These are phyloP conservation scores for Kwoniella mangroviensis DNA, from an alignment of 768 basidiomycete species.

Conservation along the genomic window DNA sequence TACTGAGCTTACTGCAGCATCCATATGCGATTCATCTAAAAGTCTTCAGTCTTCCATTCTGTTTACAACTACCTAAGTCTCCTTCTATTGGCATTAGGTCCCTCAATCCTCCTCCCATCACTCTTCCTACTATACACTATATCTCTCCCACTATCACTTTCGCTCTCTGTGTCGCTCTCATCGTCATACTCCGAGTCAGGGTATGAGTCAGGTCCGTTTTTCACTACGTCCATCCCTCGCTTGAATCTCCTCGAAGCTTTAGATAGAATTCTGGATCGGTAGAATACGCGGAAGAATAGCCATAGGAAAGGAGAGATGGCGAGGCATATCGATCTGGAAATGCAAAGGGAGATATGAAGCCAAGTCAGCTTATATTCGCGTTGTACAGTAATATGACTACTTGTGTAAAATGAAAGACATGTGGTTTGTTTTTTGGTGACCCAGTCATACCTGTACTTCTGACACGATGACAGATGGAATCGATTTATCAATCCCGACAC, in stretches of 20 bases:
- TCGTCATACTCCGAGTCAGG: background rate
- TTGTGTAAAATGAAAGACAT: too few relatives aligned
- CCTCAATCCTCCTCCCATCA: background rate
- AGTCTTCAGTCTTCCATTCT: too few relatives aligned
- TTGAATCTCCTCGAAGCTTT: background rate
- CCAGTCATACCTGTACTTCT: too few relatives aligned
- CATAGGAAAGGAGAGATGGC: constrained; percentile 16
- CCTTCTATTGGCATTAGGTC: background rate
- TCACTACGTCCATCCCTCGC: background rate
- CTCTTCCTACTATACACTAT: background rate
- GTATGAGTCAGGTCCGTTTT: background rate
- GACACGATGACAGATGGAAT: too few relatives aligned
- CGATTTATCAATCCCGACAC: too few relatives aligned
- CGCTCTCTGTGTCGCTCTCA: too few relatives aligned
- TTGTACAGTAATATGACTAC: too few relatives aligned
- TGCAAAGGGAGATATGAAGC: background rate
- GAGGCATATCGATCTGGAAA: constrained; percentile 14
- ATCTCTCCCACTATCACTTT: too few relatives aligned
- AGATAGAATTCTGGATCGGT: constrained; percentile 15
- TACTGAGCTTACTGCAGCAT: background rate
- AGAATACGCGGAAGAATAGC: constrained; percentile 16
- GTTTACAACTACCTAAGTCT: background rate
- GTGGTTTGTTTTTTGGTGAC: too few relatives aligned
- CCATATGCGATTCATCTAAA: background rate
- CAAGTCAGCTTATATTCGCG: too few relatives aligned